phyloP scores from a whole-genome alignment of 2,329 filamentous ascomycete genomes.

The Orbilia quercus region DNA sequence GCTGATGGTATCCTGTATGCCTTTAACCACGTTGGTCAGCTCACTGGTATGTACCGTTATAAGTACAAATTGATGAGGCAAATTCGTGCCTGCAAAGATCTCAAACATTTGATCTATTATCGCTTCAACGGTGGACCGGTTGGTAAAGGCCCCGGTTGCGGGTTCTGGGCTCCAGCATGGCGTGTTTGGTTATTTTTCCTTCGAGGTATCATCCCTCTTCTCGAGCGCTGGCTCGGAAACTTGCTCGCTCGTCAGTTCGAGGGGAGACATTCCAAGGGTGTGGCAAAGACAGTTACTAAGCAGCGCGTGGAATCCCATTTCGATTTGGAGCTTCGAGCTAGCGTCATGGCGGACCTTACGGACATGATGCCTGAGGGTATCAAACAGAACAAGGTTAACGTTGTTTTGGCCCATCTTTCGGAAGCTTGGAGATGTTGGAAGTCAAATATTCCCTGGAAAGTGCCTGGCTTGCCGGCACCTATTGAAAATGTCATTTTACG shows the following conservation, averaged over 20 bases:
- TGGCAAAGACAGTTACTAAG: conserved; percentile 98
- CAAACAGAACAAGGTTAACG: conserved; percentile 99
- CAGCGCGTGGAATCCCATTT: conserved; percentile 99
- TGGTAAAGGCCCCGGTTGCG: conserved; percentile 95
- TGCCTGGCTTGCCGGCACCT: conserved; percentile 91
- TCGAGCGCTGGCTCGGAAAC: conserved; percentile 98
- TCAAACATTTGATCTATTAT: conserved; percentile 99
- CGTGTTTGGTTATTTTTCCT: conserved; percentile 99
- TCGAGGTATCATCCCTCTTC: conserved; percentile 94
- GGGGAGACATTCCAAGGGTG: conserved; percentile 97
- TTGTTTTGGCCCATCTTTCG: conserved; percentile 93
- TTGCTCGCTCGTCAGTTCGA: conserved; percentile 96
- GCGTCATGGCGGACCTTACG: conserved; percentile 98
- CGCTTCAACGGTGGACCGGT: conserved; percentile 97
- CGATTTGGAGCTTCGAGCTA: conserved; percentile 94
- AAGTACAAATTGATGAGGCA: conserved; percentile 99
- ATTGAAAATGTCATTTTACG: conserved; percentile 99
- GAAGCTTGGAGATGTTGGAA: conserved; percentile 99
- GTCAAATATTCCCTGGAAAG: conserved; percentile 99
- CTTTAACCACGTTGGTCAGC: conserved; percentile 97
- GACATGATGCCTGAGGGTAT: conserved; percentile 99
- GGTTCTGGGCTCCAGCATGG: conserved; percentile 99
- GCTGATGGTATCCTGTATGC: conserved; percentile 99
- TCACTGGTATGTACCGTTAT: conserved; percentile 99
- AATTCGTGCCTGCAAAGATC: conserved; percentile 97